Base-by-base conservation (phyloP, 163 green algal species). In the Chloroidium sp. region DNA sequence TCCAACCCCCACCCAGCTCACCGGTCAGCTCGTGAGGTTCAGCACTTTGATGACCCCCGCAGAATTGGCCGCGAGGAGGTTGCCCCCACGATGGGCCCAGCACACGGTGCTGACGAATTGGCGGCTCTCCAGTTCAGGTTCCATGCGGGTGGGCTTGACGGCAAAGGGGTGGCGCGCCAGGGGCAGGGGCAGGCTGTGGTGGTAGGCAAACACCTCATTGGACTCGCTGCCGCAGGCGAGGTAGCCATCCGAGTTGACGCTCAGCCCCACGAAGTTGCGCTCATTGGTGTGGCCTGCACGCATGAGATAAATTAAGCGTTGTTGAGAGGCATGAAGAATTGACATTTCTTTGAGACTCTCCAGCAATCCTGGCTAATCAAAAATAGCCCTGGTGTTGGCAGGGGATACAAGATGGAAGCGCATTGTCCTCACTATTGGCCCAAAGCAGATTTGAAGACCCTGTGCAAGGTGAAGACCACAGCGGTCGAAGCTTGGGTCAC, bases 201-300 rank as follows among this genome's bases (percentile, higher is more conserved):
- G 76, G 81, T 93, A 93, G 12, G 82, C 82, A 62, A 81, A 87
- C 75, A 92, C 88, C 10, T 89, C 83, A 82, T 95, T 91, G 76
- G 90, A 87, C 85, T 97, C 93, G 57, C 81, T 90, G 67, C 92
- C 93, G 74, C 88, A 93, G 60, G 88, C 92, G 1, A 97, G 85
- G 82, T 90, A 93, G 77, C 87, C 87, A 4, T 91, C 88, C 0
- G 84, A 78, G 0, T 82, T 88, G 2, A 92, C 90, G 1, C 86
- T 87, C 68, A 97, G 86, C 6, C 93, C 93, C 57, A 97, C 93
- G 84, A 97, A 97, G 86, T 97, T 96, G 74, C 90, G 86, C 74
- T 94, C 89, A 78, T 97, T 97, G n/a, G 82, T 72, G 82, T 97
- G 93, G 36, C 93, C 93, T 59, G 74, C 82, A 77, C n/a, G 8